Base-by-base conservation (phyloP, 805 yeast species). In the Saccharomycopsis schoenii region DNA sequence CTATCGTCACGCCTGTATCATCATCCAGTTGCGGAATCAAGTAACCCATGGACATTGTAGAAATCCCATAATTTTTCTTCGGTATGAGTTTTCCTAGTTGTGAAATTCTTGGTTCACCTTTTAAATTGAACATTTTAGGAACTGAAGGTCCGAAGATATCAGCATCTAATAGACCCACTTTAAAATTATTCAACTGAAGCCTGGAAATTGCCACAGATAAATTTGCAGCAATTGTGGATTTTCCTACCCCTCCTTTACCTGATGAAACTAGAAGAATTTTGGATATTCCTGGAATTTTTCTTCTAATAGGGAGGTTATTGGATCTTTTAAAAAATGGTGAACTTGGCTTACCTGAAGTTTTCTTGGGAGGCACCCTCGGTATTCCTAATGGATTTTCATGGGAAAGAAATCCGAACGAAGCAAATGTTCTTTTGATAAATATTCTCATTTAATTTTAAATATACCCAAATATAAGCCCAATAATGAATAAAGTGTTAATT, bases 211-310 rank as follows among this genome's bases (percentile, higher is more conserved):
- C 80, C 42, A 85, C 68, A 0, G 96, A 92, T 11, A 86, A 66
- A 66, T 89, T 89, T 8, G 83, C 83, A 10, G 75, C 64, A 2
- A 88, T 76, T 0, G 99, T 94, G 0, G 97, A 89, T 72, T 94
- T 94, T 0, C 99, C 99, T 1, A 94, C 99, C 12, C 99, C 99
- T 15, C 97, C 96, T 72, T 88, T 88, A 5, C 94, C 96, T 0
- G 91, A 85, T 0, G 84, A 88, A 72, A 58, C 97, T 76, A 76
- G 83, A 79, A 89, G 64, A 1, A 88, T 77, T 58, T 79, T 83
- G 8, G 76, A 72, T 1, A 87, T 93, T n/a, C 81, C 81, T 0
- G 85, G 81, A 39, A 89, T 80, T 17, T 72, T 71, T 61, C 77
- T 81, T 61, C 75, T 79, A 10, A 83, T 71, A 0, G 89, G 88